A percentile compares a stretch with the other conserved stretches of the same genome.
Evolutionary conservation across 1,139 yeast species (phyloP).

Genomic region (Hansenula lynferdii): DNA sequence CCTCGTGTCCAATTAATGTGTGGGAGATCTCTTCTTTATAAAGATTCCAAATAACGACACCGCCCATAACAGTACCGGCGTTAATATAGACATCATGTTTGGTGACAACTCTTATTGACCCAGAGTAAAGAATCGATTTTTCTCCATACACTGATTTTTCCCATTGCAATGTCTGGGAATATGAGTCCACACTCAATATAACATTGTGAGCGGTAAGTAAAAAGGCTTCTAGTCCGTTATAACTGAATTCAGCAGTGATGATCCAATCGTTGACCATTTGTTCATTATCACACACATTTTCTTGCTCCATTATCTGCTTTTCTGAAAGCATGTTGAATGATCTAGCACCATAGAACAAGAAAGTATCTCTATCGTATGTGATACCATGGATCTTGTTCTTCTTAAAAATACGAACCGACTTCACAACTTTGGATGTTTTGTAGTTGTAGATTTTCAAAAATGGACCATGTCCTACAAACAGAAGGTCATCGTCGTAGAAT

Average conservation of each 20-base stretch:
- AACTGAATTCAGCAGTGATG: constrained; percentile 48
- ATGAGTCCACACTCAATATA: constrained; percentile 44
- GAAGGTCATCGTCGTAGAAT: constrained; percentile 29
- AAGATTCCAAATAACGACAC: constrained; percentile 75
- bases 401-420: constrained; percentile 45
- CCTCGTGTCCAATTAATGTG: constrained; percentile 72
- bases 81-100: constrained; percentile 50
- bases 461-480: constrained; percentile 79
- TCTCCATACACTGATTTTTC: constrained; percentile 53
- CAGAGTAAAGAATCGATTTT: constrained; percentile 83
- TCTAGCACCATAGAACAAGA: constrained; percentile 66
- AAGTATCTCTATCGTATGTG: constrained; percentile 29
- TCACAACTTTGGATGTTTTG: constrained; percentile 34
- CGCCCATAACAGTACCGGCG: constrained; percentile 93
- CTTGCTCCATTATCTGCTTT: constrained; percentile 23
- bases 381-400: constrained; percentile 82
- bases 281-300: constrained; percentile 31
- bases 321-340: constrained; percentile 48
- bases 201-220: constrained; percentile 80
- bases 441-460: constrained; percentile 49
- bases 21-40: constrained; percentile 40
- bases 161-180: constrained; percentile 28
- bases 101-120: constrained; percentile 52
- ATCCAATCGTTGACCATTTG: constrained; percentile 74
- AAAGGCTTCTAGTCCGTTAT: constrained; percentile 34